These are phyloP conservation scores for Cercospora canescens DNA, from an alignment of 2,329 filamentous ascomycete genomes.

Conservation along the genomic window DNA sequence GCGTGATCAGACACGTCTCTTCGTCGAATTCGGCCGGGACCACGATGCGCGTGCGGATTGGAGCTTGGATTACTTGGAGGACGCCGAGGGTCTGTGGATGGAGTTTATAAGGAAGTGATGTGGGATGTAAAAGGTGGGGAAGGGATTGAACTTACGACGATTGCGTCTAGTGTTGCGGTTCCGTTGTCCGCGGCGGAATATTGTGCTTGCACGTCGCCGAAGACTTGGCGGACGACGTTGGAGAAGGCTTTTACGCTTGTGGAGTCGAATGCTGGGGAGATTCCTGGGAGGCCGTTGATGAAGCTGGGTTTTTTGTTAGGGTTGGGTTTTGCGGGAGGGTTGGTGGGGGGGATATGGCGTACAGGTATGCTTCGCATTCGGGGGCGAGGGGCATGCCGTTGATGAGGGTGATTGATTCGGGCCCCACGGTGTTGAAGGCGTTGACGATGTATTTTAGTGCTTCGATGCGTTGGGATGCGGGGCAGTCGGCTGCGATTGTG, in stretches of 20 bases:
- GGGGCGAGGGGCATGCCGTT: constrained; percentile 1
- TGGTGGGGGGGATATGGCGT: too few relatives aligned
- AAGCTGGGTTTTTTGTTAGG: neutral
- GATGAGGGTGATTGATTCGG: neutral
- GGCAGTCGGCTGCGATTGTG: neutral
- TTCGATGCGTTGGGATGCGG: neutral
- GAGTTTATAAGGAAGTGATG: too few relatives aligned
- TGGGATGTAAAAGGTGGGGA: too few relatives aligned
- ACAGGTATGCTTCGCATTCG: constrained; percentile 4
- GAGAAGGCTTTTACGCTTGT: constrained; percentile 8
- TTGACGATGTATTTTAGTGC: neutral
- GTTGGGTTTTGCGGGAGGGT: too few relatives aligned
- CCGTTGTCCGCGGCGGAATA: constrained; percentile 4
- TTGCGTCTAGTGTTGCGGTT: constrained; percentile 7
- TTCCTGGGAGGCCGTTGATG: constrained; percentile 10
- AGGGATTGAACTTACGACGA: constrained; percentile 7
- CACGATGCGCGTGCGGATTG: neutral
- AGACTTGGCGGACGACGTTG: constrained; percentile 3
- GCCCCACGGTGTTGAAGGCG: constrained; percentile 5
- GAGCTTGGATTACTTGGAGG: neutral
- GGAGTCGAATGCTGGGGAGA: constrained; percentile 2
- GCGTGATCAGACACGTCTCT: constrained; percentile 5
- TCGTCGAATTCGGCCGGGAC: constrained; percentile 9
- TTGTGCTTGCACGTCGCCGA: neutral
- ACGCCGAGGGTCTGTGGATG: constrained; percentile 10